Evolutionary conservation across 345 rosid genomes (phyloP).

Genomic region (Syzygium oleosum): DNA sequence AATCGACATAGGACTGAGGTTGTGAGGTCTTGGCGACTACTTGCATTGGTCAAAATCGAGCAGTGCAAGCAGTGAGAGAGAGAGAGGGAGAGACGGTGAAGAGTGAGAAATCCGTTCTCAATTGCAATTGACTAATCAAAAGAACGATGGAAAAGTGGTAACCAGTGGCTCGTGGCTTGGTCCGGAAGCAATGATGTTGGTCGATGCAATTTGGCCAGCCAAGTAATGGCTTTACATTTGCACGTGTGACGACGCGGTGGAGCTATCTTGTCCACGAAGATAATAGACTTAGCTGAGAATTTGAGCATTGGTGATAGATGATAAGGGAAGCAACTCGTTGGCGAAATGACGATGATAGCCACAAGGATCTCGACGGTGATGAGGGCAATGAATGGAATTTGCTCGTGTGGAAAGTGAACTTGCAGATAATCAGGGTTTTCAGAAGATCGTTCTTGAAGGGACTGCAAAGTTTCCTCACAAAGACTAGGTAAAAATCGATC

Average conservation of each 20-base stretch:
- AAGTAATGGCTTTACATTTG: background rate
- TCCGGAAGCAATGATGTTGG: background rate
- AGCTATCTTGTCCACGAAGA: background rate
- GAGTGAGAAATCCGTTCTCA: background rate
- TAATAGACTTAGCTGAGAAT: background rate
- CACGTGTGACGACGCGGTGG: background rate
- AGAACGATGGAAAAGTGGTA: background rate
- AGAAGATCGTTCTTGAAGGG: background rate
- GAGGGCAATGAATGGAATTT: background rate
- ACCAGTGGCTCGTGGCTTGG: background rate
- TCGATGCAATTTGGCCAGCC: background rate
- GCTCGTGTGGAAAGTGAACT: background rate
- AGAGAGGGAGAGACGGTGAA: background rate
- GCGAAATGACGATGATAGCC: background rate
- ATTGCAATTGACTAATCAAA: background rate
- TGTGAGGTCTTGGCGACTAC: background rate
- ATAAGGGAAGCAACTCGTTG: background rate
- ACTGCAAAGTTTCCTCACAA: background rate
- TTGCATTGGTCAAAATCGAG: background rate
- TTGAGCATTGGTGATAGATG: background rate
- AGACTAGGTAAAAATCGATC: background rate
- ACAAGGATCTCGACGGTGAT: background rate
- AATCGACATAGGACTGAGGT: background rate
- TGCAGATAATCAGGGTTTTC: background rate
- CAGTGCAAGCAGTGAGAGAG: background rate